Conservation (phyloP, 2,329 filamentous ascomycete species). For the Talaromyces islandicus region DNA sequence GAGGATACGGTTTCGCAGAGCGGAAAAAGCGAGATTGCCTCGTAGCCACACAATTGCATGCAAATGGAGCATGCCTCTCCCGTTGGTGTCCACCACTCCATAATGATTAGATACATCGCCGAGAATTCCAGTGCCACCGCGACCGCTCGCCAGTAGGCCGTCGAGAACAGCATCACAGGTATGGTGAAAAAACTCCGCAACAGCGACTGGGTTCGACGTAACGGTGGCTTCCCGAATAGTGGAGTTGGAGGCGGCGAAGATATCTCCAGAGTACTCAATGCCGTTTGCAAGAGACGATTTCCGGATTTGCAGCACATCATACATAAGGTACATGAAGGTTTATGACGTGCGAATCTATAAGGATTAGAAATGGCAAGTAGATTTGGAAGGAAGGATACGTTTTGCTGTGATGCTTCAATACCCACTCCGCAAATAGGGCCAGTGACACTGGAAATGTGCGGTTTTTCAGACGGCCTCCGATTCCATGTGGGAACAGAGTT, state of each 20-base stretch:
- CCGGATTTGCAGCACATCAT: no score
- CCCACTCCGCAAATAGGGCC: no score
- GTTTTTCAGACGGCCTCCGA: no score
- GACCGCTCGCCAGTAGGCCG: slow-evolving; percentile 2
- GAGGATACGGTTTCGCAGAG: slow-evolving; percentile 4
- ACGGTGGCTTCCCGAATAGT: not conserved
- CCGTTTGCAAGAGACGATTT: no score
- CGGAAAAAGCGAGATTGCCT: slow-evolving; percentile 6
- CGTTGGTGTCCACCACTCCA: slow-evolving; percentile 10
- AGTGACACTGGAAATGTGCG: no score
- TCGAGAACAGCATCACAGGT: slow-evolving; percentile 9
- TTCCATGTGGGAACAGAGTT: no score
- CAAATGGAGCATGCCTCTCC: slow-evolving; percentile 10
- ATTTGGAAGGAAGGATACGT: no score
- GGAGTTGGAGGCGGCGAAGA: not conserved
- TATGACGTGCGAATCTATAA: no score
- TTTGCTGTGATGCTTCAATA: no score
- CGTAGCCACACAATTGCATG: slow-evolving; percentile 8
- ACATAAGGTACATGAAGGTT: no score
- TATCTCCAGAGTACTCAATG: not conserved
- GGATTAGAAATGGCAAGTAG: no score
- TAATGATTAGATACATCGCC: slow-evolving; percentile 9
- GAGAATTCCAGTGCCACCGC: slow-evolving; percentile 4
- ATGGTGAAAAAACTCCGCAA: slow-evolving; percentile 11
- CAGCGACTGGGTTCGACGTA: slow-evolving; percentile 10